Base-by-base conservation (phyloP, 2,329 filamentous ascomycete species). In the Ascochyta koolunga region DNA sequence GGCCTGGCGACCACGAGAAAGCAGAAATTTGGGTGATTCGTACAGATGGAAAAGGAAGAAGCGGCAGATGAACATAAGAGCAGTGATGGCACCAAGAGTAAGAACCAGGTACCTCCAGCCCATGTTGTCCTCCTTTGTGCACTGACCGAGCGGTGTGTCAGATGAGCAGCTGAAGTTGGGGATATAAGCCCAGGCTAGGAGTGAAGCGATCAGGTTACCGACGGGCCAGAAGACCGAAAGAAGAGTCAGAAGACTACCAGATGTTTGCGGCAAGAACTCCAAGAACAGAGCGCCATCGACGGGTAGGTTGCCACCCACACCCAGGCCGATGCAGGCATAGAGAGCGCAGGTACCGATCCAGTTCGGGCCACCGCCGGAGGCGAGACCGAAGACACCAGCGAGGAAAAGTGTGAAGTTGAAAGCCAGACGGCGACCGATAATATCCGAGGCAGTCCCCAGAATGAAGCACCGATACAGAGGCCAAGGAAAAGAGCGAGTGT, bases 211-310 rank as follows among this genome's bases (percentile, higher is more conserved):
- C 7, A 96, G 80, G 68, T 95, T 90, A 5, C 91, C 91, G 16
- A 96, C 77, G 0, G 91, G 89, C 90, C 91, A 96, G 88, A 90
- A 95, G 7, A 92, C 84, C 6, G 89, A 91, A n/a, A 96, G 80
- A 41, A 93, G 80, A 0, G 90, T 95, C 25, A 95, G 78, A 13
- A 95, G 81, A 27, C 86, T 85, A 58, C 86, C 86, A n/a, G 86
- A 88, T 0, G 87, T 84, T 52, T 88, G 87, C 0, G 91, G 91
- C 0, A 96, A 77, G 61, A 93, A 93, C 68, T 96, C 91, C 32
- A 96, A 81, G 71, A 96, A 95, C 2, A 95, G 78, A 0, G 90
- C 89, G 29, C 89, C 89, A 71, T 93, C 90, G 0, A 93, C 88
- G 1, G 89, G 89, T 18, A 93, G 77, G 66, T 91, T 93, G 5